phyloP scores from a whole-genome alignment of 2,329 filamentous ascomycete species.

The Neopestalotiopsis clavispora region DNA sequence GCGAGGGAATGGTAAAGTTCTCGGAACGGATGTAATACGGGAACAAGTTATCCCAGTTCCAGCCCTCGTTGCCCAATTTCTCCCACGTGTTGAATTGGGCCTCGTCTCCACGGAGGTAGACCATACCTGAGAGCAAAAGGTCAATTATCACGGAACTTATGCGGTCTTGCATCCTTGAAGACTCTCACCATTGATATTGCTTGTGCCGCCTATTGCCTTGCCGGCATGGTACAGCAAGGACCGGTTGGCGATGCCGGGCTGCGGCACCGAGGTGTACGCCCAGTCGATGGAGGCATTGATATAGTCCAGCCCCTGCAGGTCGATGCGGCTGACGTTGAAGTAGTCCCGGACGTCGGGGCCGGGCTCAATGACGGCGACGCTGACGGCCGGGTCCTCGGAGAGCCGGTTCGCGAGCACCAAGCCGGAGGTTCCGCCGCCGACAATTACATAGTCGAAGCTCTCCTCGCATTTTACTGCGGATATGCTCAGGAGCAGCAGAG shows the following conservation, averaged over 20 bases:
- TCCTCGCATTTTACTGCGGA: conserved; percentile 1
- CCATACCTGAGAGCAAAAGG: conserved; percentile 35
- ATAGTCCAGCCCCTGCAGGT: neutral
- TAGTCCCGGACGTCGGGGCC: conserved; percentile 6
- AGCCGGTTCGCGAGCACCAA: conserved; percentile 16
- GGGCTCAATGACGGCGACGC: conserved; percentile 11
- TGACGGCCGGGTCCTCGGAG: neutral
- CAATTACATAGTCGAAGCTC: conserved; percentile 13
- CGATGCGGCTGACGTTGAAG: conserved; percentile 7
- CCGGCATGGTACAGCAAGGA: conserved; percentile 38
- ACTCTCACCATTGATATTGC: conserved; percentile 43
- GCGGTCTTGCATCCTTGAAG: neutral
- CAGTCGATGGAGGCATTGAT: conserved; percentile 12
- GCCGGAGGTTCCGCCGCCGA: conserved; percentile 11
- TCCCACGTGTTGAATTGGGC: conserved; percentile 50
- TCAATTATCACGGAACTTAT: neutral
- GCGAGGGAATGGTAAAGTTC: conserved; percentile 37
- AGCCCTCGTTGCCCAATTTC: conserved; percentile 46
- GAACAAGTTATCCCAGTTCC: conserved; percentile 50
- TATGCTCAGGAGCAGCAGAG: neutral
- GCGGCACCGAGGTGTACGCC: conserved; percentile 23
- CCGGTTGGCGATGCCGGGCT: conserved; percentile 36
- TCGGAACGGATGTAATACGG: conserved; percentile 53
- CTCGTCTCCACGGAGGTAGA: conserved; percentile 48
- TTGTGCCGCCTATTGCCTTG: conserved; percentile 45